Evolutionary conservation across 768 basidiomycete genomes (phyloP).

Genomic region (Mycena sanguinolenta): DNA sequence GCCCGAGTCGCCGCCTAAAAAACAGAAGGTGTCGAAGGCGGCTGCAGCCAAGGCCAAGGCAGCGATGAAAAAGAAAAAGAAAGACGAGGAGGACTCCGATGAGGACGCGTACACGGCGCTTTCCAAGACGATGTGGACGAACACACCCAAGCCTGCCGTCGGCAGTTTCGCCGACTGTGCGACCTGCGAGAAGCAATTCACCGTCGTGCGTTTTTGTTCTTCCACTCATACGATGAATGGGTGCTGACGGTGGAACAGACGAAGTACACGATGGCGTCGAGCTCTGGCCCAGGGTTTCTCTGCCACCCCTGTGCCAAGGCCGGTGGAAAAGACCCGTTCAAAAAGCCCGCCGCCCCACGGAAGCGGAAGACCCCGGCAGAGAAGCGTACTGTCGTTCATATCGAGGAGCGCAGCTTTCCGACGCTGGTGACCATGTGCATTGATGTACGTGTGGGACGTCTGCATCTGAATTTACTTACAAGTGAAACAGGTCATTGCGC

Average conservation of each 20-base stretch:
- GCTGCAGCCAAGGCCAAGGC: slow-evolving; percentile 56
- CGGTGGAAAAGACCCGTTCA: slow-evolving; percentile 87
- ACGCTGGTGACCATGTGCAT: slow-evolving; percentile 87
- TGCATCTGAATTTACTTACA: neutral
- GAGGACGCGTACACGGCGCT: slow-evolving; percentile 79
- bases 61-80: slow-evolving; percentile 60
- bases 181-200: slow-evolving; percentile 86
- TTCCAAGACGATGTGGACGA: slow-evolving; percentile 63
- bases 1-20: slow-evolving; percentile 64
- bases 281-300: slow-evolving; percentile 79
- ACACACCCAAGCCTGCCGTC: slow-evolving; percentile 69
- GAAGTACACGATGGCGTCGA: slow-evolving; percentile 85
- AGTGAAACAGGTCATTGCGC: slow-evolving; percentile 75
- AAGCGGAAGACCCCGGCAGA: slow-evolving; percentile 77
- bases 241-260: slow-evolving; percentile 64
- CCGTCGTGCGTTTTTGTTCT: slow-evolving; percentile 72
- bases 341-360: slow-evolving; percentile 73
- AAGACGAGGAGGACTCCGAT: slow-evolving; percentile 68
- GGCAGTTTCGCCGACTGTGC: slow-evolving; percentile 89
- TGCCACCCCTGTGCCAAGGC: slow-evolving; percentile 89
- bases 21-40: slow-evolving; percentile 67
- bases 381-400: slow-evolving; percentile 74
- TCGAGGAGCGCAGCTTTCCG: slow-evolving; percentile 79
- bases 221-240: neutral
- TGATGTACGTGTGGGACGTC: slow-evolving; percentile 59